Conservation (phyloP, 169 alveolate species). For the Plasmodium cynomolgi region DNA sequence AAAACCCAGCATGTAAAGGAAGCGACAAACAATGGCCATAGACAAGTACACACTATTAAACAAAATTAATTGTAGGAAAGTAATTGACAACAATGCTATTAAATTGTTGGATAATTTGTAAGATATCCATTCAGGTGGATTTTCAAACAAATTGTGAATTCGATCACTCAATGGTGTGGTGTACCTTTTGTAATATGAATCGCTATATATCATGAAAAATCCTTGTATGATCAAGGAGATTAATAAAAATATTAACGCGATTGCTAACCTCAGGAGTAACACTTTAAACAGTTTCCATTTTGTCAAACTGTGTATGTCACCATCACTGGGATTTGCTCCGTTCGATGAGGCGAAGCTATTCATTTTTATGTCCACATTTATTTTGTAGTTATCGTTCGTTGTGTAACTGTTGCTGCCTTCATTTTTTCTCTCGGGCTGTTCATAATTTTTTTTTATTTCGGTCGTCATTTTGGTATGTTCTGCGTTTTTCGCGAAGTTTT, state of each 20-base stretch:
- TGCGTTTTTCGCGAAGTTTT: background rate
- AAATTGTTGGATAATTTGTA: conserved; percentile 56
- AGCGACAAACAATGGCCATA: conserved; percentile 60
- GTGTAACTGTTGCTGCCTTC: background rate
- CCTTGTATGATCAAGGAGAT: conserved; percentile 62
- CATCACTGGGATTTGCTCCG: background rate
- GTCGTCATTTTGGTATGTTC: background rate
- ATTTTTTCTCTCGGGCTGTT: background rate
- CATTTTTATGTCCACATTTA: conserved; percentile 21
- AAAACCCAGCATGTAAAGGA: conserved; percentile 54
- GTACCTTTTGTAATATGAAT: conserved; percentile 35
- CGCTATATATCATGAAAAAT: conserved; percentile 63
- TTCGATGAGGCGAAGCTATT: background rate
- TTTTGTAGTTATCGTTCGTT: background rate
- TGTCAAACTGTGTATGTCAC: background rate
- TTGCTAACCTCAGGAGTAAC: conserved; percentile 23
- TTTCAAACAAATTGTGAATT: conserved; percentile 5
- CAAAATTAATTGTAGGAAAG: conserved; percentile 23
- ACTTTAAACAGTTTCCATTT: conserved; percentile 35
- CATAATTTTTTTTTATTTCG: conserved; percentile 1
- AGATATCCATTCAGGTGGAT: conserved; percentile 47
- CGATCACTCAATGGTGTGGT: conserved; percentile 59
- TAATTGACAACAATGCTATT: conserved; percentile 29
- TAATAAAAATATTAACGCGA: conserved; percentile 24
- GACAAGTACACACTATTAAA: conserved; percentile 63